Evolutionary conservation across 2,329 filamentous ascomycete genomes (phyloP).

Genomic region (Botryotinia narcissicola): DNA sequence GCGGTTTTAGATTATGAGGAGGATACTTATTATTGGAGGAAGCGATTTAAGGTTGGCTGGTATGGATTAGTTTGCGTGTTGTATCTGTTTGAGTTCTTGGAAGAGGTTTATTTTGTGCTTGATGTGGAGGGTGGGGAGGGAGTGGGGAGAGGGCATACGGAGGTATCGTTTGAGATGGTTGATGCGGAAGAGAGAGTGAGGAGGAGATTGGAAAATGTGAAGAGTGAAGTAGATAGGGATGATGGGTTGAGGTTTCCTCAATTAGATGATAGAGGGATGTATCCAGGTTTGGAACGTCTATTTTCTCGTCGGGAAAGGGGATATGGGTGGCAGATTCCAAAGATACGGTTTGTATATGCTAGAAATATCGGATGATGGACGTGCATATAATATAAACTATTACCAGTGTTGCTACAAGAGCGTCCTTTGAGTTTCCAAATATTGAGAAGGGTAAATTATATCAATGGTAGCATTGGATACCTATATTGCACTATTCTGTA

Average conservation of each 20-base stretch:
- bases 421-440: neutral
- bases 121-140: neutral
- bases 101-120: conserved; percentile 17
- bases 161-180: neutral
- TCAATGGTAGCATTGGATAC: neutral
- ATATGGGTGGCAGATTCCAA: conserved; percentile 1
- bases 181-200: neutral
- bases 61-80: conserved; percentile 1
- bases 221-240: neutral
- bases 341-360: conserved; percentile 13
- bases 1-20: conserved; percentile 15
- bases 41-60: neutral
- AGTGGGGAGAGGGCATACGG: neutral
- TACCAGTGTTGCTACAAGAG: neutral
- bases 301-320: neutral
- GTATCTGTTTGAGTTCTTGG: conserved; percentile 1
- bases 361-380: conserved; percentile 2
- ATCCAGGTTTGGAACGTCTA: neutral
- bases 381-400: neutral
- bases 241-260: conserved; percentile 12
- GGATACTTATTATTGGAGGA: neutral
- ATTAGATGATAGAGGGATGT: conserved; percentile 14
- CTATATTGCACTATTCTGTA: neutral
- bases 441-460: neutral
- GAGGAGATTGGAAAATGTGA: conserved; percentile 3